Evolutionary conservation across 306 rosid genomes (phyloP), one percentile per base, ranked within the genome.

Genomic region (Vicia faba): DNA sequence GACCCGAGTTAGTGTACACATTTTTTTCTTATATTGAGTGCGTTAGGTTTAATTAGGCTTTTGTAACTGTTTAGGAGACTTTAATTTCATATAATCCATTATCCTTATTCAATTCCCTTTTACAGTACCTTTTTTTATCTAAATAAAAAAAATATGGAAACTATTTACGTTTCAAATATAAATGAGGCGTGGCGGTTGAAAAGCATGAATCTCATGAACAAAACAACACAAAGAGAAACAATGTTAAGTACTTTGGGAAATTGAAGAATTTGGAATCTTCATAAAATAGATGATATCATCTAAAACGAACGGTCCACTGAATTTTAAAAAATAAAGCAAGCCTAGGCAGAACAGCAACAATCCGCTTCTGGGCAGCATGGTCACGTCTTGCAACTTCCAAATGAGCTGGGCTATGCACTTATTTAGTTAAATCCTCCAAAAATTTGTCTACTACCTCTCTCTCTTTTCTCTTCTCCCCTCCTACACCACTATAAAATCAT

Each of bases 321-420:
- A 8, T 1, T 55, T 69, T 7, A 7, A 33, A 33, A n/a, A n/a
- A n/a, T n/a, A n/a, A n/a, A 49, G 96, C 72, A 18, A 86, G 95
- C 71, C 74, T 86, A 57, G 99, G 99, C 25, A 93, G 83, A 60
- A 75, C 5, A 1, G 82, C 64, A 50, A 90, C 89, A 64, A 90
- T 75, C 44, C 85, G 86, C 69, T 77, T 67, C 19, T 90, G 86
- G 66, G 86, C 68, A 18, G 82, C 83, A 78, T 85, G 83, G 79
- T 93, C 99, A 10, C 84, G 91, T 51, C 83, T 80, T 4, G 85
- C 84, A 59, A 93, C 95, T 8, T 96, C 99, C 75, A 86, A 66
- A 79, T 93, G 99, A 70, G 85, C 95, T 64, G 92, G 84, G 76
- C 97, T 93, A 50, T 90, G 97, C 13, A 81, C 78, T 58, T 90